Conservation (phyloP, 108 stramenopile genomes). For the Cyclotella choctawhatcheeana region DNA sequence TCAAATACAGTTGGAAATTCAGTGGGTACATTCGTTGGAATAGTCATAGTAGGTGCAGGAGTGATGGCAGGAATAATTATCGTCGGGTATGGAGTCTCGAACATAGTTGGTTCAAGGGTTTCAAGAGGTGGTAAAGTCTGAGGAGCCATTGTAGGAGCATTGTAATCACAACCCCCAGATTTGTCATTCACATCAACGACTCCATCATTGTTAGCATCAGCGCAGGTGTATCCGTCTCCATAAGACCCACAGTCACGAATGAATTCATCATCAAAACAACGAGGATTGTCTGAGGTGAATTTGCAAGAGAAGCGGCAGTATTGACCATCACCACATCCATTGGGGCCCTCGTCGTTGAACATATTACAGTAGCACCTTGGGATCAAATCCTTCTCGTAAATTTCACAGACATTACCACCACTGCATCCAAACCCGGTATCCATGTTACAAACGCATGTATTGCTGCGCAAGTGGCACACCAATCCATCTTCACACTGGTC, state of each 20-base stretch:
- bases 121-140: neutral
- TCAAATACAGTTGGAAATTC: neutral
- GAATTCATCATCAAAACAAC: conserved; percentile 23
- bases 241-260: conserved; percentile 18
- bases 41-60: conserved; percentile 6
- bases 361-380: conserved; percentile 31
- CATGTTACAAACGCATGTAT: conserved; percentile 21
- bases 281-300: conserved; percentile 21
- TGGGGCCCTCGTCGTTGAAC: conserved; percentile 16
- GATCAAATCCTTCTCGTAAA: conserved; percentile 25
- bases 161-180: conserved; percentile 26
- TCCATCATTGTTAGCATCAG: conserved; percentile 28
- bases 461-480: neutral
- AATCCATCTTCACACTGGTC: conserved; percentile 4
- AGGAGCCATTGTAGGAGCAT: conserved; percentile 14
- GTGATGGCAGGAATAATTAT: conserved; percentile 5
- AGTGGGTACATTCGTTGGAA: conserved; percentile 3
- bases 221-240: conserved; percentile 18
- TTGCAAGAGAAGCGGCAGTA: conserved; percentile 23
- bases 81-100: neutral
- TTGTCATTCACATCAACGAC: conserved; percentile 19
- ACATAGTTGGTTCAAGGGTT: neutral
- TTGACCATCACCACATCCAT: conserved; percentile 16
- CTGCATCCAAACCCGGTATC: conserved; percentile 26
- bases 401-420: conserved; percentile 11